A percentile compares a stretch with the other conserved stretches of the same genome.
Conservation (phyloP, 495 filamentous ascomycete genomes). For the Darksidea phi region DNA sequence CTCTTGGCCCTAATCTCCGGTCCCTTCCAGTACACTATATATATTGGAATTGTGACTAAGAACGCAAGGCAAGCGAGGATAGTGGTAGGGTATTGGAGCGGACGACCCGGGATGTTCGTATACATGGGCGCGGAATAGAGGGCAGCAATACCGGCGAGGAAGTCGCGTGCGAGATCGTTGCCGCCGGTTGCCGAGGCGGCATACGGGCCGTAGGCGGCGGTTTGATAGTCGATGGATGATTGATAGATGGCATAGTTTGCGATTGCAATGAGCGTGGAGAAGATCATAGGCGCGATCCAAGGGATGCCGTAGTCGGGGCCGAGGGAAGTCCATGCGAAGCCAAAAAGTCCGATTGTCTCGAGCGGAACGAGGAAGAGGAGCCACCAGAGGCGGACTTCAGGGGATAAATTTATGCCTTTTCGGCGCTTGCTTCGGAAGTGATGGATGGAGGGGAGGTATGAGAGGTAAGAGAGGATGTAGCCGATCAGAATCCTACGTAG, state of each 20-base stretch:
- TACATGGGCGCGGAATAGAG: constrained; percentile 35
- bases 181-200: constrained; percentile 35
- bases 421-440: constrained; percentile 23
- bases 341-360: constrained; percentile 34
- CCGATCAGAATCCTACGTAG: constrained; percentile 22
- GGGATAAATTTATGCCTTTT: constrained; percentile 7
- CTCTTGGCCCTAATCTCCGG: constrained; percentile 48
- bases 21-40: constrained; percentile 53
- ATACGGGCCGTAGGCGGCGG: constrained; percentile 36
- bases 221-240: constrained; percentile 36
- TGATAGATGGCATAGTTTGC: constrained; percentile 38
- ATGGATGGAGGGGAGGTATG: constrained; percentile 35
- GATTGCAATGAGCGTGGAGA: constrained; percentile 31
- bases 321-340: constrained; percentile 34
- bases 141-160: constrained; percentile 36
- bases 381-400: constrained; percentile 34
- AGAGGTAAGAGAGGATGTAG: constrained; percentile 34
- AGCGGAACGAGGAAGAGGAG: constrained; percentile 34
- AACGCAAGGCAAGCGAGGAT: constrained; percentile 48
- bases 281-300: constrained; percentile 37
- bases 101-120: constrained; percentile 31
- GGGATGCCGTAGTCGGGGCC: constrained; percentile 30
- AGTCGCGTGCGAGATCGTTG: constrained; percentile 36
- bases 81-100: constrained; percentile 49
- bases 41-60: constrained; percentile 50